Percentiles rank a stretch among this genome's conserved stretches.
Evolutionary conservation across 2,329 filamentous ascomycete genomes (phyloP).

Genomic region (Colletotrichum camelliae): DNA sequence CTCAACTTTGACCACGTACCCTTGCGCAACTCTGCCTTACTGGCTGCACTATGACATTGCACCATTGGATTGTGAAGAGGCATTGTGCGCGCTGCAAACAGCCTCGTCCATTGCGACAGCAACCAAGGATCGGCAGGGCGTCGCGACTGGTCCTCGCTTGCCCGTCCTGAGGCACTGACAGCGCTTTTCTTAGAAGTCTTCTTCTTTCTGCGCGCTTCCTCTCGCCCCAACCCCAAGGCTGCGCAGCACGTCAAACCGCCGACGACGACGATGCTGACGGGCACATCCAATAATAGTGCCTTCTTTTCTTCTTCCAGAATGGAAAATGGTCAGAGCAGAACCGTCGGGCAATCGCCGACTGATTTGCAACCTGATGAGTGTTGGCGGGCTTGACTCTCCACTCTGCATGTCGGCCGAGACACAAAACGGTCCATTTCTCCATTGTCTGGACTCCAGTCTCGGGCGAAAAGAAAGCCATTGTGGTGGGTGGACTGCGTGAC

Average conservation of each 20-base stretch:
- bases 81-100: conserved; percentile 2
- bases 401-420: conserved; percentile 1
- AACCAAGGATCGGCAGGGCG: conserved; percentile 15
- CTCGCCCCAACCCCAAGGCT: background rate
- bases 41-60: background rate
- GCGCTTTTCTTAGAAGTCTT: conserved; percentile 12
- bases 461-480: conserved; percentile 6
- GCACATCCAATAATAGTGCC: background rate
- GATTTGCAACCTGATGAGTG: background rate
- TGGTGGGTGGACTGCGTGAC: background rate
- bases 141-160: background rate
- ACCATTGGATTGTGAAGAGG: background rate
- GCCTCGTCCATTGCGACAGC: conserved; percentile 4
- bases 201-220: background rate
- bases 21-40: background rate
- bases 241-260: background rate
- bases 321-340: background rate
- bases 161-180: conserved; percentile 13
- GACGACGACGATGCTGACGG: background rate
- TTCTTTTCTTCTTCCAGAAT: background rate
- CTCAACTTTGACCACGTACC: background rate
- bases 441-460: background rate
- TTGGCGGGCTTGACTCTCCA: background rate
- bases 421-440: conserved; percentile 4
- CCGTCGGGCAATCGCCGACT: background rate